A percentile compares a stretch with the other conserved stretches of the same genome.
These are phyloP conservation scores for Schrenkiella parvula DNA, from an alignment of 345 rosid species.

Conservation along the genomic window DNA sequence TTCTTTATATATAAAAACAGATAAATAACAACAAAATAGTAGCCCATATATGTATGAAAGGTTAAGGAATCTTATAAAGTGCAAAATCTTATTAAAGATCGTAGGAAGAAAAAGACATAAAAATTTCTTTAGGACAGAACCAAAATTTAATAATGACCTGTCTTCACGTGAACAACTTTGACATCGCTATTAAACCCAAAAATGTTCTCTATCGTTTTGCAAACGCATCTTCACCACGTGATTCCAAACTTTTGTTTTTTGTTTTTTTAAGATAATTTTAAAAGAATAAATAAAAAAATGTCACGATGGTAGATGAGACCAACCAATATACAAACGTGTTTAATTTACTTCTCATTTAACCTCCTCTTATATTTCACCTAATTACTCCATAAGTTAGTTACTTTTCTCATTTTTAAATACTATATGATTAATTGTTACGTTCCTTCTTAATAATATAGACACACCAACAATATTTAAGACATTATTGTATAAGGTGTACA, in stretches of 20 bases:
- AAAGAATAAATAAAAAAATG: not conserved
- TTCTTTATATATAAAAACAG: not conserved
- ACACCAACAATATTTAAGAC: not conserved
- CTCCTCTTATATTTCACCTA: not conserved
- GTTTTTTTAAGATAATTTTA: not conserved
- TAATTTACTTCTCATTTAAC: not conserved
- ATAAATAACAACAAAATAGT: not conserved
- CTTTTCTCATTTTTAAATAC: not conserved
- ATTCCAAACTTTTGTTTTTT: no score
- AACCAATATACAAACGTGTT: slow-evolving; percentile 25
- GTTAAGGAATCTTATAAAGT: slow-evolving; percentile 24
- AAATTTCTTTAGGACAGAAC: not conserved
- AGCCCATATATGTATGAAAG: slow-evolving; percentile 23
- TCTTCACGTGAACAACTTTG: slow-evolving; percentile 29
- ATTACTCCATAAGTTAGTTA: not conserved
- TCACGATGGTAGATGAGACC: slow-evolving; percentile 24
- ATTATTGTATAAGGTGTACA: no score
- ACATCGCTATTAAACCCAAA: slow-evolving; percentile 5
- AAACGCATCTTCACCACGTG: slow-evolving; percentile 12
- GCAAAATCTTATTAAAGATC: not conserved
- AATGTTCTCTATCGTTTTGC: not conserved
- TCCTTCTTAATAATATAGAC: not conserved
- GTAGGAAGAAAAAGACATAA: slow-evolving; percentile 13
- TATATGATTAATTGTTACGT: not conserved
- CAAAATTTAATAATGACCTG: slow-evolving; percentile 10